Conservation (phyloP, 176 grass and related monocot species). For the Alloteropsis semialata region DNA sequence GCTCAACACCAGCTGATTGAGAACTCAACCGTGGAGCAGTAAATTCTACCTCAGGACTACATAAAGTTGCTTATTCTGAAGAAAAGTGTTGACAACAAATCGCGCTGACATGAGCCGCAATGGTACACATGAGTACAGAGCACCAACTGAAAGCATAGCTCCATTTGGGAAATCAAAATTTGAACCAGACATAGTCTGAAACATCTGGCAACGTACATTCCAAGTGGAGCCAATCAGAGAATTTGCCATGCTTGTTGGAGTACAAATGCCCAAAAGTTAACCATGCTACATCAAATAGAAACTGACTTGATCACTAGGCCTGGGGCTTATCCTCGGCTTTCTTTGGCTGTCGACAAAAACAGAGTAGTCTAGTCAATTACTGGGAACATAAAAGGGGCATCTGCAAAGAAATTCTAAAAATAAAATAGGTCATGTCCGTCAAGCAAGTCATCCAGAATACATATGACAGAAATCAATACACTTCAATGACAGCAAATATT, state of each 20-base stretch:
- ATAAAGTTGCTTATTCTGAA: not conserved
- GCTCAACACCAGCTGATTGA: not conserved
- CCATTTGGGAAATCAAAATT: not conserved
- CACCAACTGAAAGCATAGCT: not conserved
- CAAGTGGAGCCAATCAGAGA: not conserved
- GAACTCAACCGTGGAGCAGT: not conserved
- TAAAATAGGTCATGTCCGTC: not conserved
- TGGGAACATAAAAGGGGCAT: not conserved
- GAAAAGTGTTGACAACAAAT: not conserved
- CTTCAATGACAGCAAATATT: not conserved
- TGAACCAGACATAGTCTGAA: not conserved
- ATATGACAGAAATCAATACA: not conserved
- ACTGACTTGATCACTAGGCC: slow-evolving; percentile 27
- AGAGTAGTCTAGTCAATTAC: not conserved
- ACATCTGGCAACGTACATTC: not conserved
- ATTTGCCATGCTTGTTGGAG: not conserved
- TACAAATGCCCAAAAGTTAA: not conserved
- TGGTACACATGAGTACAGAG: not conserved
- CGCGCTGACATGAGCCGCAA: not conserved
- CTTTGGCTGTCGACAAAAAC: slow-evolving; percentile 58
- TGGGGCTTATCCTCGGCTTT: slow-evolving; percentile 83
- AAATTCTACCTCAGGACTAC: not conserved
- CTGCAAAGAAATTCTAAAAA: not conserved
- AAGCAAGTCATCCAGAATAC: not conserved
- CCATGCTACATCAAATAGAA: not conserved